Evolutionary conservation across 2,329 filamentous ascomycete genomes (phyloP).

Genomic region (Penicillium hesseltinei): DNA sequence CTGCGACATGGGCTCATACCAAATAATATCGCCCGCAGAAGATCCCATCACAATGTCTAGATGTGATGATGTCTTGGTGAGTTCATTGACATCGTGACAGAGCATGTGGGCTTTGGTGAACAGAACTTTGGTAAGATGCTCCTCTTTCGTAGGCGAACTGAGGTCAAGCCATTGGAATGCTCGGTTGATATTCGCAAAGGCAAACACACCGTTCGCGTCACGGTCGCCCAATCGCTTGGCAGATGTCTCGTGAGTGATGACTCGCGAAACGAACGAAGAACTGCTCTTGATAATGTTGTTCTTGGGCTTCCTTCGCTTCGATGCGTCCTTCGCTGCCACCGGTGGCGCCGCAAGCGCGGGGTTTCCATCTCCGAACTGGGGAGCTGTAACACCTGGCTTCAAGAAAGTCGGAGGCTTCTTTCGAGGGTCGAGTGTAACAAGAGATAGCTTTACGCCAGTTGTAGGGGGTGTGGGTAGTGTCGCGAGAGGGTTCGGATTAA

Average conservation of each 20-base stretch:
- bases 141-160: constrained; percentile 67
- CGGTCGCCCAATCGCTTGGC: constrained; percentile 78
- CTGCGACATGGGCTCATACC: constrained; percentile 96
- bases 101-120: constrained; percentile 96
- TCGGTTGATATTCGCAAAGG: constrained; percentile 92
- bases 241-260: constrained; percentile 82
- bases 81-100: constrained; percentile 85
- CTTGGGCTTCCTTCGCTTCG: constrained; percentile 88
- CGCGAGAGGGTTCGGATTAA: constrained; percentile 87
- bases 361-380: constrained; percentile 85
- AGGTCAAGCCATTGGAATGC: constrained; percentile 96
- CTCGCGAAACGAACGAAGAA: constrained; percentile 95
- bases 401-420: constrained; percentile 42
- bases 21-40: constrained; percentile 94
- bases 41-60: constrained; percentile 94
- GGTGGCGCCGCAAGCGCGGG: constrained; percentile 59
- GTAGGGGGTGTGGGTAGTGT: constrained; percentile 82
- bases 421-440: constrained; percentile 68
- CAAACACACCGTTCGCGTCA: constrained; percentile 74
- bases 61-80: constrained; percentile 76
- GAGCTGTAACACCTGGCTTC: constrained; percentile 48
- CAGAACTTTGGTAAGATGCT: constrained; percentile 90
- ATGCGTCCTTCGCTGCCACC: constrained; percentile 61
- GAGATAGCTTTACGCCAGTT: constrained; percentile 77
- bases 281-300: constrained; percentile 99